These are phyloP conservation scores for Hypseocharis bilobata DNA, from an alignment of 441 rosid genomes.

Conservation along the genomic window DNA sequence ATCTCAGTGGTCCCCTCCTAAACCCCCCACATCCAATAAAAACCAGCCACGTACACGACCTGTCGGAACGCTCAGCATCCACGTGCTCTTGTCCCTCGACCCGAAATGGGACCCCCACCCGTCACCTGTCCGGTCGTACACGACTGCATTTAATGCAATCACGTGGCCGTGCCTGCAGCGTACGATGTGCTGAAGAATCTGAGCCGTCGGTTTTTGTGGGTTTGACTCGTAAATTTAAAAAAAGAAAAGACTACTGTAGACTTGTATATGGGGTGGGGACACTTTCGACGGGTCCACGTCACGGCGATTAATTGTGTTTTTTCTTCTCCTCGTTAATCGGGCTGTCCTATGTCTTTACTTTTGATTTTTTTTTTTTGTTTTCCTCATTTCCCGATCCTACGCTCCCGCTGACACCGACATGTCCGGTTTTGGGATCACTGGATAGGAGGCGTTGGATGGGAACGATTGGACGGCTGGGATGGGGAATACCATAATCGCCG, in stretches of 20 bases:
- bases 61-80: background rate
- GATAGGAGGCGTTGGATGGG: no score
- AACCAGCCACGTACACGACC: background rate
- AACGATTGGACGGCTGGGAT: background rate
- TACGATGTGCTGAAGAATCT: background rate
- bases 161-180: background rate
- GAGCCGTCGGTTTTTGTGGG: background rate
- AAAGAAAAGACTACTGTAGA: no score
- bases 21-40: background rate
- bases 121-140: no score
- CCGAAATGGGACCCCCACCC: no score
- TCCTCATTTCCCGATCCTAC: background rate
- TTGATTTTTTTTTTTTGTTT: no score
- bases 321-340: slow-evolving; percentile 2
- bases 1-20: background rate
- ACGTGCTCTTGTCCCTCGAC: slow-evolving; percentile 2
- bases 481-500: background rate
- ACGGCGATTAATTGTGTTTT: slow-evolving; percentile 1
- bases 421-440: background rate
- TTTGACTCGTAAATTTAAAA: no score
- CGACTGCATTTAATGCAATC: background rate
- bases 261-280: no score
- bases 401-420: background rate
- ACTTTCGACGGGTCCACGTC: background rate
- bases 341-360: no score